These are phyloP conservation scores for Cladosporium sphaerospermum DNA, from an alignment of 2,329 filamentous ascomycete species.

Conservation along the genomic window DNA sequence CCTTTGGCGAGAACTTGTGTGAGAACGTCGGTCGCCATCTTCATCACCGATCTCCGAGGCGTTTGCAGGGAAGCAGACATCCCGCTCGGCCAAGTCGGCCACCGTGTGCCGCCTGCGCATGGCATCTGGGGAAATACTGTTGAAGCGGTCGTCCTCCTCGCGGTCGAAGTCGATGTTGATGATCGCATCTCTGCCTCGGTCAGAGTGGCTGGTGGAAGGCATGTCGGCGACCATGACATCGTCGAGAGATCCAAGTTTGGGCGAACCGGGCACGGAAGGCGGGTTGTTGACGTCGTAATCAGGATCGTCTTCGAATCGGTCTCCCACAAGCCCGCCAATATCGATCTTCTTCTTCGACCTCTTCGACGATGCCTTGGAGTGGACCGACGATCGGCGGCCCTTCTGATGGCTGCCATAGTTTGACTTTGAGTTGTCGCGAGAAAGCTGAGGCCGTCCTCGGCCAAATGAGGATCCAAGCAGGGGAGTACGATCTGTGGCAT, in stretches of 20 bases:
- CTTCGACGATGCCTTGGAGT: conserved; percentile 23
- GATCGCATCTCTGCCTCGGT: conserved; percentile 41
- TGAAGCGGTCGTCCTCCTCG: conserved; percentile 11
- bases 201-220: conserved; percentile 33
- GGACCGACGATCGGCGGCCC: conserved; percentile 23
- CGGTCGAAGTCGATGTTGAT: conserved; percentile 44
- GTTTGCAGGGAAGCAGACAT: conserved; percentile 86
- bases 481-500: conserved; percentile 49
- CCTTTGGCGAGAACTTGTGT: conserved; percentile 15
- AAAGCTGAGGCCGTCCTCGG: conserved; percentile 24
- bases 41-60: conserved; percentile 69
- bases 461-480: conserved; percentile 40
- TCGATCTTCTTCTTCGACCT: conserved; percentile 10
- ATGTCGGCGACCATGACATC: conserved; percentile 67
- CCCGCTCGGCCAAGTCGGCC: conserved; percentile 64
- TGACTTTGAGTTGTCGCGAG: conserved; percentile 23
- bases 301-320: conserved; percentile 20
- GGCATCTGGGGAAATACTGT: conserved; percentile 32
- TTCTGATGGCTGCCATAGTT: conserved; percentile 27
- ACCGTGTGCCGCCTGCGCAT: conserved; percentile 45
- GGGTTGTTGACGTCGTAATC: conserved; percentile 61
- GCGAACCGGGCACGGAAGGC: conserved; percentile 55
- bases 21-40: conserved; percentile 29
- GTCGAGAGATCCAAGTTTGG: conserved; percentile 49
- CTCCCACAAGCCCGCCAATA: not conserved